Evolutionary conservation across 805 yeast genomes (phyloP).

Genomic region (Candida sphagnicola): DNA sequence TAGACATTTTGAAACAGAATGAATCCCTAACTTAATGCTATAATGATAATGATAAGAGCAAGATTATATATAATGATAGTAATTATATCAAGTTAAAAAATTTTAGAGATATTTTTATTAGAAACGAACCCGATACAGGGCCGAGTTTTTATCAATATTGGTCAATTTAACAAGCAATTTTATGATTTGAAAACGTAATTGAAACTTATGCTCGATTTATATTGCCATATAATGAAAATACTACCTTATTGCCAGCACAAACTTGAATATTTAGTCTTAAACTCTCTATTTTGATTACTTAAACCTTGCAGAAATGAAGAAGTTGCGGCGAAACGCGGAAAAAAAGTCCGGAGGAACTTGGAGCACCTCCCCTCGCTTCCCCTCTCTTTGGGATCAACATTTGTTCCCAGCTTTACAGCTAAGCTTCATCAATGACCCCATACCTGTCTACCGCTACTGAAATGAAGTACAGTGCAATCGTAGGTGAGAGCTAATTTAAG

Average conservation of each 20-base stretch:
- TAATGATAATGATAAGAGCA: neutral
- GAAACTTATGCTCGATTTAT: too few relatives aligned
- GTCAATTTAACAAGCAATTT: neutral
- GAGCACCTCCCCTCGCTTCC: neutral
- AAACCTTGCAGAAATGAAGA: neutral
- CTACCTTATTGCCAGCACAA: too few relatives aligned
- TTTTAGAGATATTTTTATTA: conserved; percentile 1
- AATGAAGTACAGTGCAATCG: too few relatives aligned
- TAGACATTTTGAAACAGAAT: conserved; percentile 1
- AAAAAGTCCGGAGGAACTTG: neutral
- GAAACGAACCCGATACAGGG: neutral
- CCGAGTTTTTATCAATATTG: neutral
- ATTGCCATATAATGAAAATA: too few relatives aligned
- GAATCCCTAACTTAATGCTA: too few relatives aligned
- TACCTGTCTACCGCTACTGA: too few relatives aligned
- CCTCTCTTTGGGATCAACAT: neutral
- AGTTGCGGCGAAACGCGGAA: conserved; percentile 1
- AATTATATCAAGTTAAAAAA: neutral
- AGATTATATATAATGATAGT: neutral
- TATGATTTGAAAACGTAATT: too few relatives aligned
- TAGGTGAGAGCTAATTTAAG: too few relatives aligned
- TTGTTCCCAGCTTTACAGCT: too few relatives aligned
- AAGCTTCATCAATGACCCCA: too few relatives aligned
- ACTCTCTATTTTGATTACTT: too few relatives aligned
- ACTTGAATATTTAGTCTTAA: too few relatives aligned